Evolutionary conservation across 2,329 filamentous ascomycete species (phyloP), one percentile per base, ranked within the genome.

Genomic region (Fusarium sp.): DNA sequence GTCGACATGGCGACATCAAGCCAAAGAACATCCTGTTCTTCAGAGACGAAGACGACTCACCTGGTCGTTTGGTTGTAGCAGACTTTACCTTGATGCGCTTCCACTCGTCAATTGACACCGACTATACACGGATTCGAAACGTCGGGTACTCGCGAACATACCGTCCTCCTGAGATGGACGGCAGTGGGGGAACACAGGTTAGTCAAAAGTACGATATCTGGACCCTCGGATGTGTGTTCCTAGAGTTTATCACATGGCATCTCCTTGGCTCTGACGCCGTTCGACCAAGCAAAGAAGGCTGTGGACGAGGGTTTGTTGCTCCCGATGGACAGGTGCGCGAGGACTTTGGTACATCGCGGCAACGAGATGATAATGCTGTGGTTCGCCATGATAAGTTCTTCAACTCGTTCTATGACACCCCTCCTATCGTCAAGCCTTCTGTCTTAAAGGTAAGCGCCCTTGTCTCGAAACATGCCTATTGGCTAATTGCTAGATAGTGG

Each of bases 191-290:
- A 4, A 18, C 15, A 2, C 3, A 2, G 2, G 50, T 48, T 10
- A 59, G 1, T 13, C 57, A 59, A 8, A 48, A 13, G 28, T 59
- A 48, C n/a, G 57, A 59, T 4, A 54, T 43, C 42, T 59, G 57
- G 57, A 59, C 49, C 0, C 7, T 59, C 3, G 57, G 49, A 5
- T 59, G 57, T 15, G 57, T 54, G 14, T 59, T 54, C 18, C 26
- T 59, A 4, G 57, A 59, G 17, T 59, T 54, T 5, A 48, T 59
- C 3, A 59, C 34, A 3, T 59, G 57, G 57, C 33, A 54, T 33
- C 42, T 59, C 3, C 50, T 59, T n/a, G 57, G 57, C 3, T 42
- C 45, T 8, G 18, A 54, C 1, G 42, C 57, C 2, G 20, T 53
- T 15, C 31, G 31, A 13, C 15, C 42, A n/a, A 44, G 15, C 10